Base-by-base conservation (phyloP, 192 early-diverging fungal species). In the Mortierella claussenii region DNA sequence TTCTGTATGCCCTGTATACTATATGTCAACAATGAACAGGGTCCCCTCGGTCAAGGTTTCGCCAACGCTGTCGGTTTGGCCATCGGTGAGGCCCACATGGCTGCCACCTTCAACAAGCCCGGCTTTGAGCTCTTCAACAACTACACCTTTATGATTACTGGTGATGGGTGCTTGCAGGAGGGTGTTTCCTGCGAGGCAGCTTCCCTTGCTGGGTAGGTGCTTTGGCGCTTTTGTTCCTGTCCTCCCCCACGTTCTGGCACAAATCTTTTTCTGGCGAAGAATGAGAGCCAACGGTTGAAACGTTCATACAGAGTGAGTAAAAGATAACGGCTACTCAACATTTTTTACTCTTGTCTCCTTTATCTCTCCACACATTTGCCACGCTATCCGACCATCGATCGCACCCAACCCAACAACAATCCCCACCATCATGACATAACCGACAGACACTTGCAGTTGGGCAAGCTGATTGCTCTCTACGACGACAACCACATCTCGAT, bases 111-210 rank as follows among this genome's bases (percentile, higher is more conserved):
- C 86, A 98, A 98, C 87, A 87, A 86, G 69, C 93, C 95, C 27
- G 93, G 89, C 18, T 97, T 87, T 84, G 86, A 87, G 36, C 79
- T 99, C 28, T 87, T 99, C 71, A 86, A 93, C 81, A 96, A 97
- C 88, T 85, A 90, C 68, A 94, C 92, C 46, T 97, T 89, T 56
- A 85, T 87, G 46, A 92, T 99, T 66, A 79, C 87, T 45, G 97
- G 97, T 64, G 97, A 99, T 79, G 97, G 97, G 27, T 99, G 97
- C 83, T 83, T 99, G 63, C 97, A 99, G 85, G 97, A 99, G 84
- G 97, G 97, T 87, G 95, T 99, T 44, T 79, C 92, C 26, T 87
- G 91, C 33, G 97, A 99, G 85, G 93, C 97, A 47, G 85, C 85
- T 50, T 96, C 95, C 36, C 86, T 99, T 54, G 97, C 97, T 57